Evolutionary conservation across 352 stramenopile genomes (phyloP).

Genomic region (Peronospora destructor): DNA sequence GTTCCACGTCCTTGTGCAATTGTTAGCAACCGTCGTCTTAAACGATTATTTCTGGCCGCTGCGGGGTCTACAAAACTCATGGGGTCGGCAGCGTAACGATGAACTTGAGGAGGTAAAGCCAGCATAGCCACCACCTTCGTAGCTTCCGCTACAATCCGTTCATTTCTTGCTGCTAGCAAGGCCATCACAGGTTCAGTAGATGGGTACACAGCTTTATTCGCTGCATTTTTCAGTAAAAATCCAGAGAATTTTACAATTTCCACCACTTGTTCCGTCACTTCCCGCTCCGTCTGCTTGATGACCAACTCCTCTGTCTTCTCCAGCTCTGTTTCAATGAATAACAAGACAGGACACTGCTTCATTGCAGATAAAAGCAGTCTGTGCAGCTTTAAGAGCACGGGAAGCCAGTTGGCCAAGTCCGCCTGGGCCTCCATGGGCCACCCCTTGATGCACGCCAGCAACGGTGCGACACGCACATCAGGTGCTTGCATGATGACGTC

Average conservation of each 20-base stretch:
- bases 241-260: constrained; percentile 69
- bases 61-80: constrained; percentile 39
- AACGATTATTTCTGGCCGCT: constrained; percentile 30
- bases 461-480: constrained; percentile 36
- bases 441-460: constrained; percentile 61
- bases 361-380: constrained; percentile 38
- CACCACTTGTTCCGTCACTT: constrained; percentile 50
- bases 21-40: constrained; percentile 50
- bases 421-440: constrained; percentile 81
- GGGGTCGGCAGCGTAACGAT: constrained; percentile 57
- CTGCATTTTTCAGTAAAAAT: constrained; percentile 71
- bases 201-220: constrained; percentile 71
- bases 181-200: constrained; percentile 43
- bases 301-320: constrained; percentile 15
- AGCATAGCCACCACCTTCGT: constrained; percentile 71
- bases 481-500: constrained; percentile 49
- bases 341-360: constrained; percentile 33
- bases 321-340: constrained; percentile 30
- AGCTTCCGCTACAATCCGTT: constrained; percentile 60
- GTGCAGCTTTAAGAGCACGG: constrained; percentile 54
- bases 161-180: constrained; percentile 58
- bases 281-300: constrained; percentile 26
- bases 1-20: constrained; percentile 42
- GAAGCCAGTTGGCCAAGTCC: constrained; percentile 61
- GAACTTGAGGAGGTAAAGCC: constrained; percentile 53